Conservation (phyloP, 768 basidiomycete genomes). For the Boletus reticuloceps region DNA sequence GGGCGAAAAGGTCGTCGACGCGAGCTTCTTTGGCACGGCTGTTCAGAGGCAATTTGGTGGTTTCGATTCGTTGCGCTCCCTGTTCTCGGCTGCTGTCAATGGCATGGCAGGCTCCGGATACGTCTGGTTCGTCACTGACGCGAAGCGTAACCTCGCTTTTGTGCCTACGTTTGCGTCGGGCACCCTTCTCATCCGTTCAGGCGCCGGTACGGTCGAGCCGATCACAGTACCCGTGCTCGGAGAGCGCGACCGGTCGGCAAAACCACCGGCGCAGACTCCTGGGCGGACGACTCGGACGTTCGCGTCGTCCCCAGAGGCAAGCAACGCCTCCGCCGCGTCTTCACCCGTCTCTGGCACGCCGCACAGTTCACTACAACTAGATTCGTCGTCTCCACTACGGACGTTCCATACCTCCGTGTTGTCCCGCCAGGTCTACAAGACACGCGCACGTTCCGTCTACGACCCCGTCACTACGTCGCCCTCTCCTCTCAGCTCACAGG, state of each 20-base stretch:
- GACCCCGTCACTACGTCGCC: constrained; percentile 16
- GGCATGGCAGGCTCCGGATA: constrained; percentile 81
- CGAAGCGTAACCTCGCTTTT: constrained; percentile 58
- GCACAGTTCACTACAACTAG: constrained; percentile 24
- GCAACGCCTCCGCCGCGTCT: constrained; percentile 30
- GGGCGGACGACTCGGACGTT: constrained; percentile 22
- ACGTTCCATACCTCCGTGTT: constrained; percentile 26
- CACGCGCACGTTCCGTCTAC: constrained; percentile 26
- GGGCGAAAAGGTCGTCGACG: constrained; percentile 19
- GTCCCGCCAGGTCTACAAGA: constrained; percentile 2
- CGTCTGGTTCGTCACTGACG: constrained; percentile 85
- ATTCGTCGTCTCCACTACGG: constrained; percentile 31
- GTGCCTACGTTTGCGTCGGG: constrained; percentile 87
- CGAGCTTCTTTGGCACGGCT: constrained; percentile 15
- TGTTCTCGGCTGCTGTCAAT: constrained; percentile 69
- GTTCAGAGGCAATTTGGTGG: constrained; percentile 53
- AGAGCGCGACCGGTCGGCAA: constrained; percentile 8
- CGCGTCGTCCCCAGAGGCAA: constrained; percentile 24
- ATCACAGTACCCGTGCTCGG: constrained; percentile 30
- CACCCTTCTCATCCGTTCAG: constrained; percentile 76
- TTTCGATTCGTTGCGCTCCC: constrained; percentile 66
- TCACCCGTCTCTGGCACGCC: constrained; percentile 46
- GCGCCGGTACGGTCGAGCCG: constrained; percentile 34
- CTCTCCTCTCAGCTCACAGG: constrained; percentile 6
- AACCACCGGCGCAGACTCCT: not conserved